These are phyloP conservation scores for Rhizoctonia solani DNA, from an alignment of 1,284 basidiomycete species.

Conservation along the genomic window DNA sequence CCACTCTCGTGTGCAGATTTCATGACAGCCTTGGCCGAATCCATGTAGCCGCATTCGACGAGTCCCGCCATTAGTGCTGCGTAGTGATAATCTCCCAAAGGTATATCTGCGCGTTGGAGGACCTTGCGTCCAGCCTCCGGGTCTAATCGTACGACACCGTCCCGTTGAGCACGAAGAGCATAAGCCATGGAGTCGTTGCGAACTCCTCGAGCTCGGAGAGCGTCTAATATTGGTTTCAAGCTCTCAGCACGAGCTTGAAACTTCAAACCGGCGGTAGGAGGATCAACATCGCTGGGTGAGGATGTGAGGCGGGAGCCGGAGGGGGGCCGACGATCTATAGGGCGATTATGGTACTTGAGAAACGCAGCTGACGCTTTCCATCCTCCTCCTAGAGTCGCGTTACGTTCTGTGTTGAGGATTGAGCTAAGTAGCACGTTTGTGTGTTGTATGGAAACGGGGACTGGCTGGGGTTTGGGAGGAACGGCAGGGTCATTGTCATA, in stretches of 20 bases:
- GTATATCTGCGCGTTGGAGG: constrained; percentile 13
- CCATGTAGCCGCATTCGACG: constrained; percentile 27
- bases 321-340: neutral
- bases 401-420: constrained; percentile 12
- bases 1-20: constrained; percentile 9
- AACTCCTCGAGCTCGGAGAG: constrained; percentile 22
- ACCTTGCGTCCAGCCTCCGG: constrained; percentile 18
- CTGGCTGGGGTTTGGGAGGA: neutral
- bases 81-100: constrained; percentile 20
- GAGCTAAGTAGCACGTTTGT: constrained; percentile 24
- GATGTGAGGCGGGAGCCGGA: constrained; percentile 6
- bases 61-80: constrained; percentile 30
- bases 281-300: neutral
- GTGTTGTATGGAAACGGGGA: constrained; percentile 25
- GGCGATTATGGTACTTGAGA: constrained; percentile 21
- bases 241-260: neutral
- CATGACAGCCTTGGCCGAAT: constrained; percentile 18
- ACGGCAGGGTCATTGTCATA: constrained; percentile 6
- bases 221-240: neutral
- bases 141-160: constrained; percentile 23
- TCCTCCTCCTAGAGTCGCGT: constrained; percentile 1
- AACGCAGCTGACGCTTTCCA: constrained; percentile 30
- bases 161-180: constrained; percentile 19
- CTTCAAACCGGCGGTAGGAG: constrained; percentile 16
- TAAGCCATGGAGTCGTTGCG: constrained; percentile 28